These are phyloP conservation scores for Rhododendron ovatum DNA, from an alignment of 148 eudicot species.

Conservation along the genomic window DNA sequence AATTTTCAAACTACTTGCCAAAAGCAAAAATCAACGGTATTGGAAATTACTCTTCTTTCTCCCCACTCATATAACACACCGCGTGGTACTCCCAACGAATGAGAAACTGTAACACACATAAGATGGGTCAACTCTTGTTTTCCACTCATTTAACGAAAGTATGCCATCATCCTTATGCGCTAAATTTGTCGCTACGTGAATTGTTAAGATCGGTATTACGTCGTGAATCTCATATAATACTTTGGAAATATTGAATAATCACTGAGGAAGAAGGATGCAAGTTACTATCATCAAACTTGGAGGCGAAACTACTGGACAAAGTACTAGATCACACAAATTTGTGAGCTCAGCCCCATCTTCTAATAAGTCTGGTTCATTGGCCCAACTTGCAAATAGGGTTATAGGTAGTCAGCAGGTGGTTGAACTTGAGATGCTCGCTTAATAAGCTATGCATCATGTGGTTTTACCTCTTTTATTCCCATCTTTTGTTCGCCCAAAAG, in stretches of 20 bases:
- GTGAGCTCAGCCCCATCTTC: background rate
- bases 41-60: background rate
- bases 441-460: background rate
- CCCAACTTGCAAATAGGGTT: background rate
- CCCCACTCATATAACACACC: background rate
- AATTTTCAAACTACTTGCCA: background rate
- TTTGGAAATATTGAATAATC: background rate
- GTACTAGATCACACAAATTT: background rate
- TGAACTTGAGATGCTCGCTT: background rate
- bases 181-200: background rate
- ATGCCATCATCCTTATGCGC: background rate
- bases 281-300: background rate
- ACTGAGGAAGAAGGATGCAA: background rate
- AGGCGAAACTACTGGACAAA: background rate
- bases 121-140: background rate
- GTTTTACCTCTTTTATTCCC: background rate
- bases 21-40: background rate
- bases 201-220: background rate
- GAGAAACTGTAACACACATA: background rate
- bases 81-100: background rate
- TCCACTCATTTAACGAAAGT: background rate
- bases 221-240: background rate
- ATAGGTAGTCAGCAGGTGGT: background rate
- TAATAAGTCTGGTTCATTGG: background rate
- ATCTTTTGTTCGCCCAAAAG: background rate